A percentile compares a stretch with the other conserved stretches of the same genome.
Evolutionary conservation across 176 grass and related monocot genomes (phyloP).

Genomic region (Aegilops tauschii): DNA sequence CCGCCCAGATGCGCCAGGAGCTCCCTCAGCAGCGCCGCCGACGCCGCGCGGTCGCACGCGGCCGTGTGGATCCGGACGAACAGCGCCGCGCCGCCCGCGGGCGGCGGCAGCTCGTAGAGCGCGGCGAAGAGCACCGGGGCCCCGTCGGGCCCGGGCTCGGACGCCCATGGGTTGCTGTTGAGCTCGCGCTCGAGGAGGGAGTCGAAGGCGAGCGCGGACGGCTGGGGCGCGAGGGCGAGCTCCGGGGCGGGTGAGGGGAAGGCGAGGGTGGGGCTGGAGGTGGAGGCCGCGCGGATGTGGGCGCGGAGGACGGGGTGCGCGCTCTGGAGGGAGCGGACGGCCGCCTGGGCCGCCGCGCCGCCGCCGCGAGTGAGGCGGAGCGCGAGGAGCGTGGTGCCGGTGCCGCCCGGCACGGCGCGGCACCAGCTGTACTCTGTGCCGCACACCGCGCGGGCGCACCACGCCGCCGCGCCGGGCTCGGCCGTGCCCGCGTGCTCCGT

Average conservation of each 20-base stretch:
- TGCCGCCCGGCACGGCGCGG: conserved; percentile 74
- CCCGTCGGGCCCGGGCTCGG: not conserved
- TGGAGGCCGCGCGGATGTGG: conserved; percentile 32
- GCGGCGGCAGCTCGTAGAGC: conserved; percentile 43
- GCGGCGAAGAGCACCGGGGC: conserved; percentile 55
- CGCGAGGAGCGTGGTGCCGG: conserved; percentile 69
- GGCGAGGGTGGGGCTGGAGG: conserved; percentile 38
- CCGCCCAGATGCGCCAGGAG: conserved; percentile 44
- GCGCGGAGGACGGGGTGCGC: conserved; percentile 66
- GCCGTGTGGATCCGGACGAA: conserved; percentile 72
- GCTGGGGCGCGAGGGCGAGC: conserved; percentile 17
- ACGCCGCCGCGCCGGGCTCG: conserved; percentile 17
- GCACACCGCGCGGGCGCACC: conserved; percentile 30
- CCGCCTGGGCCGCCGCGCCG: not conserved
- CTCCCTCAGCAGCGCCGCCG: conserved; percentile 43
- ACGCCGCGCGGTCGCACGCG: conserved; percentile 65
- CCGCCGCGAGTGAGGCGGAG: conserved; percentile 46
- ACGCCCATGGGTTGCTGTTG: conserved; percentile 69
- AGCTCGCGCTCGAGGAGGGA: conserved; percentile 81
- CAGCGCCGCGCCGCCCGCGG: conserved; percentile 31
- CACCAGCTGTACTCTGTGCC: conserved; percentile 74
- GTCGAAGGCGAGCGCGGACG: conserved; percentile 37
- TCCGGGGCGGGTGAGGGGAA: conserved; percentile 25
- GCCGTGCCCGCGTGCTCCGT: not conserved
- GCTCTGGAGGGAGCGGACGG: conserved; percentile 42